A percentile compares a stretch with the other conserved stretches of the same genome.
These are phyloP conservation scores for Panellus pusillus DNA, from an alignment of 768 basidiomycete genomes.

Conservation along the genomic window DNA sequence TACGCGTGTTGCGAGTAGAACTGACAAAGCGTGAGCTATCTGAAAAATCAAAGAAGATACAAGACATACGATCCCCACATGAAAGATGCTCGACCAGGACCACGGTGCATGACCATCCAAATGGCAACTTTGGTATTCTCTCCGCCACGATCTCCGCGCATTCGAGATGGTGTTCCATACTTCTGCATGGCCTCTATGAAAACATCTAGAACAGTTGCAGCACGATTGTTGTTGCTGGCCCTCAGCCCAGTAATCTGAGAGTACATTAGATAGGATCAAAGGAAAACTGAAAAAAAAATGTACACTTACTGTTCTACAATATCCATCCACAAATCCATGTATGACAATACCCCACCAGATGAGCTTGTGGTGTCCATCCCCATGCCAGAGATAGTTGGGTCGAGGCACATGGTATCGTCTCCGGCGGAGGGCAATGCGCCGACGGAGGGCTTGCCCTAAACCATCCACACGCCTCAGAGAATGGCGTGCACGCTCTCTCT, in stretches of 20 bases:
- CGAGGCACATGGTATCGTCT: neutral
- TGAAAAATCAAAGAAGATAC: neutral
- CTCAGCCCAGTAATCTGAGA: slow-evolving; percentile 10
- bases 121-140: slow-evolving; percentile 29
- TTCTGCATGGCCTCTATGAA: slow-evolving; percentile 14
- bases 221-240: slow-evolving; percentile 18
- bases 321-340: too few species aligned
- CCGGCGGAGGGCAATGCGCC: neutral
- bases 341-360: too few species aligned
- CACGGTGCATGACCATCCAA: slow-evolving; percentile 27
- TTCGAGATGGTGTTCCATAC: slow-evolving; percentile 22
- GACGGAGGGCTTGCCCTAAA: neutral
- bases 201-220: slow-evolving; percentile 12
- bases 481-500: neutral
- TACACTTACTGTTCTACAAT: too few species aligned
- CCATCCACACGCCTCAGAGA: neutral
- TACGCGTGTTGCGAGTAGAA: neutral
- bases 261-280: too few species aligned
- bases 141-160: slow-evolving; percentile 26
- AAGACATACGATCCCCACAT: neutral
- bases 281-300: too few species aligned
- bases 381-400: neutral
- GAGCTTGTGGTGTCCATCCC: too few species aligned
- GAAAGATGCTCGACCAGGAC: slow-evolving; percentile 22
- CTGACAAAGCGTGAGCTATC: neutral